Evolutionary conservation across 2,329 filamentous ascomycete species (phyloP).

Genomic region (Periconia macrospinosa): DNA sequence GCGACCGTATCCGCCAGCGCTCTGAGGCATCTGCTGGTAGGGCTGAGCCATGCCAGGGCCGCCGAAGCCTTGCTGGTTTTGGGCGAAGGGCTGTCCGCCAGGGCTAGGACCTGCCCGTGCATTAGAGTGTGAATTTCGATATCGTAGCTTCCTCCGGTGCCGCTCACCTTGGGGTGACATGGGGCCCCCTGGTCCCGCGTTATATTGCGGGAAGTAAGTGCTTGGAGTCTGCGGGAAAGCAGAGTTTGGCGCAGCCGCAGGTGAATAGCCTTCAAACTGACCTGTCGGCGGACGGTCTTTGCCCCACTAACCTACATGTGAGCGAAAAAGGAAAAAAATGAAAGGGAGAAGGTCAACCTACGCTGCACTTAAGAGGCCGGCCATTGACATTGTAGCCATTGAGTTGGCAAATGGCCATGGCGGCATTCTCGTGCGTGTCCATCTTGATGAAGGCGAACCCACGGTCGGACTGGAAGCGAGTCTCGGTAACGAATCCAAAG

Average conservation of each 20-base stretch:
- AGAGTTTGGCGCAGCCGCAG: conserved; percentile 73
- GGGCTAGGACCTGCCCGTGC: conserved; percentile 54
- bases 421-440: conserved; percentile 96
- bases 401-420: conserved; percentile 97
- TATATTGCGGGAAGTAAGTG: conserved; percentile 91
- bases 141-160: conserved; percentile 38
- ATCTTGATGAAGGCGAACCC: conserved; percentile 99
- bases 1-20: conserved; percentile 82
- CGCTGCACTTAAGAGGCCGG: conserved; percentile 95
- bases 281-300: conserved; percentile 94
- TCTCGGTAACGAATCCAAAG: conserved; percentile 96
- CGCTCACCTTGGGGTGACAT: conserved; percentile 63
- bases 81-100: conserved; percentile 64
- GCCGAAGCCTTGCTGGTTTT: conserved; percentile 61
- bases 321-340: conserved; percentile 23
- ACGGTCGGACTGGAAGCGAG: conserved; percentile 94
- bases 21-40: conserved; percentile 58
- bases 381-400: conserved; percentile 98
- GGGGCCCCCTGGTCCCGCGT: conserved; percentile 58
- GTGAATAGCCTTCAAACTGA: conserved; percentile 80
- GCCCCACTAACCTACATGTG: conserved; percentile 73
- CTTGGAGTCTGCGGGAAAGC: conserved; percentile 78
- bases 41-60: conserved; percentile 58
- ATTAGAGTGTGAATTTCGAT: conserved; percentile 43
- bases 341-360: conserved; percentile 58